Evolutionary conservation across 345 rosid genomes (phyloP), one percentile per base, ranked within the genome.

Genomic region (Laguncularia racemosa): DNA sequence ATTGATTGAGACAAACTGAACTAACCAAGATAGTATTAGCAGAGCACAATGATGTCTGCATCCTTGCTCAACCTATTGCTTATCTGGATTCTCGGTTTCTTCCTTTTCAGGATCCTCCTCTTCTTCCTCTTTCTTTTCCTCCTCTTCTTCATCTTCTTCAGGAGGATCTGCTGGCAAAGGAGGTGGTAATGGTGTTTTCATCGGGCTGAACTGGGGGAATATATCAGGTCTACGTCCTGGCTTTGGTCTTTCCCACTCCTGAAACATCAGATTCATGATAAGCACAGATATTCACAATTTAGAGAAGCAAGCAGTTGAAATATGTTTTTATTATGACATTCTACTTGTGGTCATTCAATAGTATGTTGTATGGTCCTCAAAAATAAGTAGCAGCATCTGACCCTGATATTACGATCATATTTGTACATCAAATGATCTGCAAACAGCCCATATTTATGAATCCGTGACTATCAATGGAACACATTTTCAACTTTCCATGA

Each of bases 211-310:
- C 62, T 76, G 74, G 0, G 80, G 81, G 55, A 69, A 65, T 50
- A 72, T 69, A 47, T 76, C 81, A 43, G 77, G 81, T 47, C 81
- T 69, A 51, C 81, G 72, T 18, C 77, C 77, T 13, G 81, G 81
- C 65, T 69, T 76, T 6, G 81, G 74, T 46, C 72, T 69, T 44
- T 72, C 77, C 81, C 81, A 76, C 52, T 76, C 81, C 81, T 76
- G 57, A 20, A 65, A 45, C 23, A 20, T 17, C 16, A 6, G 7
- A 46, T 15, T 62, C 44, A 51, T 28, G 44, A 19, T 51, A 20
- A 18, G 10, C 28, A 40, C 19, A 43, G 33, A 28, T 28, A 12
- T 19, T 16, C 57, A 55, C 16, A 55, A 11, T 28, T 44, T 19
- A 17, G 16, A 15, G 20, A 33, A 38, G 13, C 0, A 16, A 55